Evolutionary conservation across 768 basidiomycete species (phyloP).

Genomic region (Serendipita indica): DNA sequence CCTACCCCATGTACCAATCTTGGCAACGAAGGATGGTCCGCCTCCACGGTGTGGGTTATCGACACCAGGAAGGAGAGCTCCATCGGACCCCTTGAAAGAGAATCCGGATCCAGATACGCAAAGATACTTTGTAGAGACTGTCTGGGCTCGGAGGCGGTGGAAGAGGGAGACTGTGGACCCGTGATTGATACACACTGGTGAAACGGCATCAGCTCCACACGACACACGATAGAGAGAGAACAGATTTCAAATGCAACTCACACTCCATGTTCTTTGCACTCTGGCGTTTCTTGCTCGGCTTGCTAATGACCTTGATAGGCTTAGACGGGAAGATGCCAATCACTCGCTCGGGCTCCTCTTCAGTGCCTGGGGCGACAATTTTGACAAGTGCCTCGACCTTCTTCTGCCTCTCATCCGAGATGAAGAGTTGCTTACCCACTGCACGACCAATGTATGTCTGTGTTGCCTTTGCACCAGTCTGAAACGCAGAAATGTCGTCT

Average conservation of each 20-base stretch:
- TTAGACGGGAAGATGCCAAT: constrained; percentile 84
- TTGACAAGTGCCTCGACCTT: constrained; percentile 88
- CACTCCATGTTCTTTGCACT: constrained; percentile 85
- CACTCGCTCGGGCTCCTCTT: constrained; percentile 67
- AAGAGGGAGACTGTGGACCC: constrained; percentile 91
- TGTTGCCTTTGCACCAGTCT: constrained; percentile 33
- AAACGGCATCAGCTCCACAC: no score
- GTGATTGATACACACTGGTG: constrained; percentile 87
- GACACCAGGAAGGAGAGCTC: constrained; percentile 68
- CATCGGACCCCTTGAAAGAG: constrained; percentile 88
- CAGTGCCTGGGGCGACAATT: constrained; percentile 64
- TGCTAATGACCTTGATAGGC: constrained; percentile 97
- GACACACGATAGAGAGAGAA: constrained; percentile 10
- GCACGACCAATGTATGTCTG: constrained; percentile 87
- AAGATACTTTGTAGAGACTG: constrained; percentile 89
- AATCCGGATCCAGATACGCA: constrained; percentile 89
- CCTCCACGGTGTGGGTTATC: constrained; percentile 54
- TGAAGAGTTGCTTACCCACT: constrained; percentile 88
- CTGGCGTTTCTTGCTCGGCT: constrained; percentile 93
- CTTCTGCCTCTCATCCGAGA: constrained; percentile 91
- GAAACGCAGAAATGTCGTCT: constrained; percentile 2
- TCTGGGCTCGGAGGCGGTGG: constrained; percentile 90
- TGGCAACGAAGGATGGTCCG: constrained; percentile 76
- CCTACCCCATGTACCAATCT: constrained; percentile 81
- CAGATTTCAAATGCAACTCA: constrained; percentile 35